Base-by-base conservation (phyloP, 306 rosid genomes). In the Styphnolobium japonicum region DNA sequence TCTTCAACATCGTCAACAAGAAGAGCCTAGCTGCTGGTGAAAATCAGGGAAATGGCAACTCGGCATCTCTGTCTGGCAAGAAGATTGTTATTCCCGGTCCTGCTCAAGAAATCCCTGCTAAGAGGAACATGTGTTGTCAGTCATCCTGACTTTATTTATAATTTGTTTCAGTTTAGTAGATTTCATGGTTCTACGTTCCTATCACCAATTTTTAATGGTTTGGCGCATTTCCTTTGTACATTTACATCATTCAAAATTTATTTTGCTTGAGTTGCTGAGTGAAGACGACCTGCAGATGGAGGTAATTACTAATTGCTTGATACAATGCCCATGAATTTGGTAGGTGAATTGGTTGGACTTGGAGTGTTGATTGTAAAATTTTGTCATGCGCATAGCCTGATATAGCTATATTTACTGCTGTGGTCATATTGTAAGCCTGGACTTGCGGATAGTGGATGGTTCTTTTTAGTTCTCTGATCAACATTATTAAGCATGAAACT, bases 11-110 rank as follows among this genome's bases (percentile, higher is more conserved):
- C 58, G 88, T 92, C 67, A 94, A 89, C 87, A 92, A 83, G 90
- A 94, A 94, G 88, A 89, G 53, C 85, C 79, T 94, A 48, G 80
- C 91, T 23, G 97, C 97, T 5, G 86, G 55, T 19, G 97, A 89
- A 79, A 87, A 70, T 77, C 90, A 87, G 69, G 90, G 86, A 65
- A 90, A 89, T 75, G 98, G 93, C 21, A 90, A 90, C 76, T 78
- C 92, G 0, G 89, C 97, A 16, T 57, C 89, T 40, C 90, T 90
- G 31, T 31, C 94, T 12, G 97, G 98, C 34, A 92, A 94, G 94
- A 94, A 92, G 89, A 92, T 94, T 79, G 52, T 94, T 40, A 72
- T 94, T 68, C 97, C 98, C 1, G 98, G 98, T 57, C 98, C 98
- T 10, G 98, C 93, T 3, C 98, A 94, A 85, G 96, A 55, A 81